Evolutionary conservation across 2,329 filamentous ascomycete genomes (phyloP).

Genomic region (Dryadomyces quercus-mongolicae): DNA sequence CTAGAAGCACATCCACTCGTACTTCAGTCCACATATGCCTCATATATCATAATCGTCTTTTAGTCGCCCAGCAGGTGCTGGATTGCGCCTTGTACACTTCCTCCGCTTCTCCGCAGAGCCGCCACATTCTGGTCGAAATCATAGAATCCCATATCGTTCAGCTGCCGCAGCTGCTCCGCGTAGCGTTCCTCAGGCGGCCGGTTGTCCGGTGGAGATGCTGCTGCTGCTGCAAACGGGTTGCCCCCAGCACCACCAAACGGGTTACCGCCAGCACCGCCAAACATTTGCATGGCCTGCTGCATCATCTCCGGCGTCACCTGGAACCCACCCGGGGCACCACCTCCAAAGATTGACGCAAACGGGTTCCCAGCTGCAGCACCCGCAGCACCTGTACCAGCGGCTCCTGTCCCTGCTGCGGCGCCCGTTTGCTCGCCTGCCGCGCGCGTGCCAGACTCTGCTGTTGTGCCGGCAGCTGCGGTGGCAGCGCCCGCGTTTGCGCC

Average conservation of each 20-base stretch:
- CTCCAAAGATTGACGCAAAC: constrained; percentile 50
- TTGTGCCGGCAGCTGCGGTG: background rate
- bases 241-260: constrained; percentile 18
- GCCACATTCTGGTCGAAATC: constrained; percentile 91
- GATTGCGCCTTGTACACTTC: constrained; percentile 85
- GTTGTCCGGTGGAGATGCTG: constrained; percentile 54
- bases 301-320: constrained; percentile 41
- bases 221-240: constrained; percentile 1
- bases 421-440: background rate
- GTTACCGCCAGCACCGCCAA: constrained; percentile 22
- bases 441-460: background rate
- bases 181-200: constrained; percentile 90
- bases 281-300: constrained; percentile 41
- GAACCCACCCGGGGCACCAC: constrained; percentile 18
- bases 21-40: no score
- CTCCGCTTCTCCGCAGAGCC: constrained; percentile 76
- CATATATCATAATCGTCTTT: background rate
- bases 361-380: constrained; percentile 40
- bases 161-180: constrained; percentile 74
- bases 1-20: no score
- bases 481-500: background rate
- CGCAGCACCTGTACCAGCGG: constrained; percentile 13
- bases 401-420: background rate
- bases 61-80: constrained; percentile 51
- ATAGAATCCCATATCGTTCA: constrained; percentile 98